A percentile compares a stretch with the other conserved stretches of the same genome.
Evolutionary conservation across 257 asterid species (phyloP).

Genomic region (Ballota nigra): DNA sequence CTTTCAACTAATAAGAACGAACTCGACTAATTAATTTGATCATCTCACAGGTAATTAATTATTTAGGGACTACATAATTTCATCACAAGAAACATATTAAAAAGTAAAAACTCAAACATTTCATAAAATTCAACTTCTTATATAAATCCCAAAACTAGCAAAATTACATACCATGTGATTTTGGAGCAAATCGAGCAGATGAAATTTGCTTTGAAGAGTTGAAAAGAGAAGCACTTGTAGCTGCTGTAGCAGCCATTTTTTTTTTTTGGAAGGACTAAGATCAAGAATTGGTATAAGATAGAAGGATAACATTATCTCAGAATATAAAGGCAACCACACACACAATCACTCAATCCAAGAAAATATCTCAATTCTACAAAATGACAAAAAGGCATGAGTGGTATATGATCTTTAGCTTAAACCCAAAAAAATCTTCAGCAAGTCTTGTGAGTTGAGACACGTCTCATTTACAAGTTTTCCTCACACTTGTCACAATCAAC

Average conservation of each 20-base stretch:
- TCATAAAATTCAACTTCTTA: neutral
- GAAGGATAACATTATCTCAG: conserved; percentile 26
- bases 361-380: conserved; percentile 27
- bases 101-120: neutral
- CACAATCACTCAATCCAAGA: neutral
- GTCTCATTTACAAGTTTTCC: neutral
- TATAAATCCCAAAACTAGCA: neutral
- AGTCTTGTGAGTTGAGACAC: neutral
- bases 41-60: neutral
- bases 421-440: conserved; percentile 22
- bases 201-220: conserved; percentile 50
- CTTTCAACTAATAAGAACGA: too few relatives aligned
- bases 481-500: too few relatives aligned
- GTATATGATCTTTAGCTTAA: conserved; percentile 7
- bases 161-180: conserved; percentile 21
- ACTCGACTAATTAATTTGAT: neutral
- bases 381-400: conserved; percentile 28
- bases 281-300: conserved; percentile 12
- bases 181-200: conserved; percentile 30
- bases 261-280: conserved; percentile 18
- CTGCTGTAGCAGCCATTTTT: conserved; percentile 47
- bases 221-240: conserved; percentile 48
- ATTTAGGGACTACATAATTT: neutral
- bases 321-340: conserved; percentile 41
- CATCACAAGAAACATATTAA: neutral